Conservation (phyloP, 305 asterid genomes). For the Andrographis paniculata region DNA sequence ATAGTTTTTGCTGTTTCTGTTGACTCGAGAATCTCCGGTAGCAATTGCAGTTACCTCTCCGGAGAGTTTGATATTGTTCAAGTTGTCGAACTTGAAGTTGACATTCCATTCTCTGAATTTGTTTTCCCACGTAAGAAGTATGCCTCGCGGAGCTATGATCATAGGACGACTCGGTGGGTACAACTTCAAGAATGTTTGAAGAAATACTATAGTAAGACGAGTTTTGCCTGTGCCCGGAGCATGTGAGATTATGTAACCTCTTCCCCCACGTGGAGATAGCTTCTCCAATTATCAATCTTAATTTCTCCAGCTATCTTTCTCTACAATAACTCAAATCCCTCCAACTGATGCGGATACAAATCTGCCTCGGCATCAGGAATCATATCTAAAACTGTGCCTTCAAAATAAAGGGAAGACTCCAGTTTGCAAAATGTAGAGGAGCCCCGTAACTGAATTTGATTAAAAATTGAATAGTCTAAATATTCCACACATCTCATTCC, state of each 20-base stretch:
- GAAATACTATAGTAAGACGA: conserved; percentile 49
- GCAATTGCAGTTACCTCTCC: conserved; percentile 21
- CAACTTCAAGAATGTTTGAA: conserved; percentile 41
- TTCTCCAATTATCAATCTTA: conserved; percentile 22
- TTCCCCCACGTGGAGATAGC: conserved; percentile 24
- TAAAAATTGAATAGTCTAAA: conserved; percentile 3
- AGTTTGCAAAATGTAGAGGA: conserved; percentile 9
- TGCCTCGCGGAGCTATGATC: conserved; percentile 58
- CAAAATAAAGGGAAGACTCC: conserved; percentile 2
- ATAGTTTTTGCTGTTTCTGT: conserved; percentile 1
- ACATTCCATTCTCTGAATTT: conserved; percentile 45
- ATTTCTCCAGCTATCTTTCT: conserved; percentile 50
- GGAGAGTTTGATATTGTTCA: conserved; percentile 31
- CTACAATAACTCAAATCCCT: conserved; percentile 60
- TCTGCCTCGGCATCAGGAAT: conserved; percentile 25
- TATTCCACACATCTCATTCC: conserved; percentile 6
- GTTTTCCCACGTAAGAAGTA: conserved; percentile 61
- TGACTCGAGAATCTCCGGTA: not conserved
- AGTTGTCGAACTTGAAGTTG: conserved; percentile 37
- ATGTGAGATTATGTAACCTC: conserved; percentile 71
- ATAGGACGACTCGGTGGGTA: conserved; percentile 45
- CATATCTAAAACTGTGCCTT: conserved; percentile 41
- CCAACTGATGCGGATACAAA: conserved; percentile 52
- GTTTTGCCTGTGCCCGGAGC: conserved; percentile 81
- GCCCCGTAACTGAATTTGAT: too few species aligned